Base-by-base conservation (phyloP, 1,284 basidiomycete genomes). In the Moniliella sp. region DNA sequence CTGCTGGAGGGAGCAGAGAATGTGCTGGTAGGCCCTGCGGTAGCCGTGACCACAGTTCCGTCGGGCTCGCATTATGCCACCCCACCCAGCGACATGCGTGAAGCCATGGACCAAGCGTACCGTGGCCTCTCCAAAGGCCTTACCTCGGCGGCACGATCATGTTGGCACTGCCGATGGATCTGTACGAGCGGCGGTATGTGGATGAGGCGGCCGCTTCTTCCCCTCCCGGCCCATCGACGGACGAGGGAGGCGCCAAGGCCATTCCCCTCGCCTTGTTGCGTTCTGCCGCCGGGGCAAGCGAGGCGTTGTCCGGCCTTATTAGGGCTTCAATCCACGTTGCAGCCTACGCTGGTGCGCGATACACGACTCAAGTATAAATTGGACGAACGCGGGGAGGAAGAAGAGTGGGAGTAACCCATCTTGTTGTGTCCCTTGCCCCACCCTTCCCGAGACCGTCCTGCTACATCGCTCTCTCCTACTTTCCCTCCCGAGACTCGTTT, bases 151-250 rank as follows among this genome's bases (percentile, higher is more conserved):
- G 91, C 88, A 9, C 88, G 64, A 97, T 91, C 0, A 97, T 97
- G 43, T 69, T 97, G 17, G 88, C 91, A 0, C 82, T 97, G 1
- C 88, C 88, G 0, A 94, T 97, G 84, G 91, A 97, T 61, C 83
- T 93, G 11, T 93, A 94, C 50, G 88, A 97, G 61, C 26, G 35
- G 25, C 25, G 5, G 12, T 5, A 27, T 14, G 5, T 7, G 12
- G 5, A 12, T 4, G 12, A 12, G 25, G 15, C 19, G 27, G 15
- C 11, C 11, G 23, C n/a, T 12, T 12, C 18, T 25, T 29, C 23
- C 13, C 29, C 12, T 4, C 15, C 27, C 13, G 12, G 4, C 27
- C 39, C 81, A 83, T 83, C 1, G 74, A 83, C 25, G 75, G 86
- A 27, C 75, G 75, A 35, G 78, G 86, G 13, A 83, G 97, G 11